A percentile compares a stretch with the other conserved stretches of the same genome.
Conservation (phyloP, 202 grass and related monocot species). For the Zoysia matrella region DNA sequence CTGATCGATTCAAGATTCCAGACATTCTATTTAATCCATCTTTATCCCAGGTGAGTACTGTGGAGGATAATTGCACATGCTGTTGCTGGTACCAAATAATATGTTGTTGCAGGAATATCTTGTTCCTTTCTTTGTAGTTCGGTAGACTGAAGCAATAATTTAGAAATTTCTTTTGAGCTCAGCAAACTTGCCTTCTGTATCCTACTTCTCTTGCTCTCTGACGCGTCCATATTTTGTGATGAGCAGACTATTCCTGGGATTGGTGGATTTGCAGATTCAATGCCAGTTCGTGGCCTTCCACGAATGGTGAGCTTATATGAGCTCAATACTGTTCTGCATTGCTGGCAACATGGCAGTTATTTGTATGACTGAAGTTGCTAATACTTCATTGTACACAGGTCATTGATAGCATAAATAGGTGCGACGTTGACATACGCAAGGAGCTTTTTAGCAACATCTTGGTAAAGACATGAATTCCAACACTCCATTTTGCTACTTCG, state of each 20-base stretch:
- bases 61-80: slow-evolving; percentile 27
- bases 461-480: slow-evolving; percentile 59
- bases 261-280: slow-evolving; percentile 74
- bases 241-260: slow-evolving; percentile 86
- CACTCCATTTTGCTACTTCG: slow-evolving; percentile 6
- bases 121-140: slow-evolving; percentile 34
- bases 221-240: slow-evolving; percentile 28
- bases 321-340: slow-evolving; percentile 15
- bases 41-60: slow-evolving; percentile 76
- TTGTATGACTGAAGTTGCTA: slow-evolving; percentile 35
- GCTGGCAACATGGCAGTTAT: slow-evolving; percentile 8
- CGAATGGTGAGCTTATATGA: slow-evolving; percentile 74
- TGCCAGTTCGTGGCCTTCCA: slow-evolving; percentile 66
- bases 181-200: slow-evolving; percentile 22
- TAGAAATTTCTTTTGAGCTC: slow-evolving; percentile 21
- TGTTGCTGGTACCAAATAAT: slow-evolving; percentile 18
- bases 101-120: slow-evolving; percentile 22
- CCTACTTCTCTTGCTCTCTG: neutral
- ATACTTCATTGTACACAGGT: slow-evolving; percentile 58
- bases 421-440: slow-evolving; percentile 91
- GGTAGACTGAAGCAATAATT: slow-evolving; percentile 15
- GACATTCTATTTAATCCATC: slow-evolving; percentile 97
- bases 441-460: slow-evolving; percentile 93
- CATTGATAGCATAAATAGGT: slow-evolving; percentile 96
- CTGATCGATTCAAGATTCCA: slow-evolving; percentile 99